Evolutionary conservation across 176 grass and related monocot genomes (phyloP), one percentile per base, ranked within the genome.

Genomic region (Metroxylon sagu): DNA sequence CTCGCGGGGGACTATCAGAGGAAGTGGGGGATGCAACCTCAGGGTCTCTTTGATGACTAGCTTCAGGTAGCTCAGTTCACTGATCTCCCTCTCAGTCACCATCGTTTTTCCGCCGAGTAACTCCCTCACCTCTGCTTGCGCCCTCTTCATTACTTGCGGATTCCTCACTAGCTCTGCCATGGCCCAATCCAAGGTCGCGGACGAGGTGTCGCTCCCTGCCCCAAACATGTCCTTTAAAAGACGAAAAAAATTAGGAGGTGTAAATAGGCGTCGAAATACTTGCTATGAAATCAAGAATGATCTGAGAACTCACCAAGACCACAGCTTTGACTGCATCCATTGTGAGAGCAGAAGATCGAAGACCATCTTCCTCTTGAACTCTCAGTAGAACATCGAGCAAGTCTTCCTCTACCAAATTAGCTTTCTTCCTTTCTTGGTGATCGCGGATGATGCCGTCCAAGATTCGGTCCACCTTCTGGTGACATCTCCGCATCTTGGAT

Each of bases 21-120:
- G 64, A 16, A 8, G 53, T 3, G 70, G 81, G 5, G 75, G 50
- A 52, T 84, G 81, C 43, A 84, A 6, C 54, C 81, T 48, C 5
- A 84, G 25, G 3, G 70, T 19, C 53, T 79, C 81, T 30, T 84
- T 84, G 31, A 74, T 54, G 65, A 84, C 76, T 0, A 60, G 19
- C 0, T 74, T 66, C 4, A 84, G 49, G 5, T 78, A 84, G 1
- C 28, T 53, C 23, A 79, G 14, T 16, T 62, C 69, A 23, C 5
- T 4, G 1, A 74, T 2, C 8, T 83, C 63, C 0, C 4, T 26
- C 60, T 81, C 78, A 1, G 4, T 48, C 16, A 80, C 5, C 31
- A 50, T 68, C 12, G 54, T 54, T 53, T 64, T 21, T 1, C 66
- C 60, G 26, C 39, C 57, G 5, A 76, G 68, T 6, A 29, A 18